Evolutionary conservation across 2,329 filamentous ascomycete genomes (phyloP).

Genomic region (Cytospora piceicola): DNA sequence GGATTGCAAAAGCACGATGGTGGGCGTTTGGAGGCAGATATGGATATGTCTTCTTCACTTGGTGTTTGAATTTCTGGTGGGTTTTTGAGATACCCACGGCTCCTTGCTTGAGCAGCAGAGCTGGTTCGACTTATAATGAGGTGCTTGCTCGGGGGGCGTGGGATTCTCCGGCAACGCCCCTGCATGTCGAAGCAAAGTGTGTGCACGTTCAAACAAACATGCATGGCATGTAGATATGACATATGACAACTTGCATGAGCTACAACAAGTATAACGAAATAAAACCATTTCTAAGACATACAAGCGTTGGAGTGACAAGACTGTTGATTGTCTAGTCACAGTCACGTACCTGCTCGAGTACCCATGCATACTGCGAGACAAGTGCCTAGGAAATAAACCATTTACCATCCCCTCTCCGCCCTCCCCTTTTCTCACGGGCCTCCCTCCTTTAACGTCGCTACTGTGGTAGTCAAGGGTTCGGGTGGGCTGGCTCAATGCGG

Average conservation of each 20-base stretch:
- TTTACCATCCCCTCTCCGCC: too few species aligned
- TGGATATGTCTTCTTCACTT: background rate
- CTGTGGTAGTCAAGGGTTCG: background rate
- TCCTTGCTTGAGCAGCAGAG: constrained; percentile 6
- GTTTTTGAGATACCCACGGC: constrained; percentile 26
- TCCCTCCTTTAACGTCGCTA: too few species aligned
- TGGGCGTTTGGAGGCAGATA: background rate
- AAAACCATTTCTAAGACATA: too few species aligned
- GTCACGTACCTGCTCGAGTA: too few species aligned
- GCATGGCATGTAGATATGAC: background rate
- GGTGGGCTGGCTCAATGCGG: background rate
- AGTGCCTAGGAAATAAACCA: too few species aligned
- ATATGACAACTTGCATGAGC: background rate
- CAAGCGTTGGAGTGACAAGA: too few species aligned
- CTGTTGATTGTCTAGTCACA: too few species aligned
- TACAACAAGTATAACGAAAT: background rate
- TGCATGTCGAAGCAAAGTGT: background rate
- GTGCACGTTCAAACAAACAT: background rate
- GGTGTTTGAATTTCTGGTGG: background rate
- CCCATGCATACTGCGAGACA: too few species aligned
- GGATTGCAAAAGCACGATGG: background rate
- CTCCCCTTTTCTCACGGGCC: too few species aligned
- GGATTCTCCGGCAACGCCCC: background rate
- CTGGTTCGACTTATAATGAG: background rate
- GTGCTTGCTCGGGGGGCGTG: background rate